Base-by-base conservation (phyloP, 176 grass and related monocot genomes). In the Avena eriantha region DNA sequence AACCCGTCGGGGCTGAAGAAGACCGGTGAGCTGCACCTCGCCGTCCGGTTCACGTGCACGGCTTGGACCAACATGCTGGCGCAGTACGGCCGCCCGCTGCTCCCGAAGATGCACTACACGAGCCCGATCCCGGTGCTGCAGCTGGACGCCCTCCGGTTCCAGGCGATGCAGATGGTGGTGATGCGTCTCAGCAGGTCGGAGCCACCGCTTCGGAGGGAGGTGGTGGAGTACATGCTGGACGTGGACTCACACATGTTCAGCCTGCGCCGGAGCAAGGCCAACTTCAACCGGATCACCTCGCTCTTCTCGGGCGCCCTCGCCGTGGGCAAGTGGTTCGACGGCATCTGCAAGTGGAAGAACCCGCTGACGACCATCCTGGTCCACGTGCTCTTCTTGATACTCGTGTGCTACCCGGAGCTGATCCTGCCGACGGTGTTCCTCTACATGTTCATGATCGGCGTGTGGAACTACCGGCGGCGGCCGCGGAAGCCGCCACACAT, bases 211-310 rank as follows among this genome's bases (percentile, higher is more conserved):
- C 81, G 55, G 0, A 53, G 91, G 0, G 95, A 97, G 86, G 95
- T 97, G 12, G 95, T 97, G 14, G 95, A 97, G 82, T 97, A 97
- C 90, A 88, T 97, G 82, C 90, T 97, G 1, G 95, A 97, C 77
- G 95, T 94, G 4, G 88, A 92, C 86, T 88, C 84, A 0, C 84
- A 94, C 86, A 93, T 94, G 95, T 94, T 90, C 86, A 97, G 95
- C 92, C 82, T 97, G 81, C 78, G 95, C 0, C 82, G 89, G 80
- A 92, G 88, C 81, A 94, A 93, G 92, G 95, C 92, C 66, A 93
- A 97, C 82, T 97, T 97, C 84, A 0, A 86, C 53, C 78, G 95
- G 13, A 61, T 94, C 79, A 86, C 35, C 2, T 82, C 92, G 0
- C 80, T 97, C 43, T 86, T 90, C 73, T 86, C 88, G 3, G 87